Base-by-base conservation (phyloP, 306 rosid genomes). In the Prunus kanzakura region DNA sequence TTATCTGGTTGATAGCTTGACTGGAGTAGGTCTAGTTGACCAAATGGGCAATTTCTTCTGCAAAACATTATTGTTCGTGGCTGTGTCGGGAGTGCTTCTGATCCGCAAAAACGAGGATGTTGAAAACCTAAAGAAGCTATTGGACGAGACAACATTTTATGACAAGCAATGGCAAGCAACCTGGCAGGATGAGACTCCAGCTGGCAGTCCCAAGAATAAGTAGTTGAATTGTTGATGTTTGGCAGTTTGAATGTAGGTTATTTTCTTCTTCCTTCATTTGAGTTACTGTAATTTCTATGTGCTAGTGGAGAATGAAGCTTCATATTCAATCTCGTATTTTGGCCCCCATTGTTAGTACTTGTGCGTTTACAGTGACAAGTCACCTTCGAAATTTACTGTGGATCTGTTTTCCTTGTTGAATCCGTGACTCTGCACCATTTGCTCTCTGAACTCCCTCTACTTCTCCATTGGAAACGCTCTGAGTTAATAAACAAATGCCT, bases 131-230 rank as follows among this genome's bases (percentile, higher is more conserved):
- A 92, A 91, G 93, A 96, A 87, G 75, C 90, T 96, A 73, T 22
- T 91, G 5, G 98, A 96, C 0, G 99, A 91, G 90, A 92, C 99
- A 23, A 96, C 97, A 23, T 96, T 88, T 75, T 92, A 96, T 64
- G 99, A 96, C 86, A 96, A 89, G 85, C 99, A 96, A 87, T 96
- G 99, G 99, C 99, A 91, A 83, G 98, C 99, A 79, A 92, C 98
- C 78, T 96, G 99, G 98, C 89, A 89, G 88, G 99, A 92, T 63
- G 91, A 96, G 79, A 87, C 84, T 60, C 71, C 88, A 7, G 65
- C 10, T 15, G 76, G 77, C 80, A 79, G 72, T 80, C 72, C 87
- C 75, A 87, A 81, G 77, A 82, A 79, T 2, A 86, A 90, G 70
- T 87, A 88, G 84, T 68, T 52, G 45, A 45, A 77, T 60, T 78